A percentile compares a stretch with the other conserved stretches of the same genome.
Evolutionary conservation across 331 rosid species (phyloP).

Genomic region (Prunus yedoensis): DNA sequence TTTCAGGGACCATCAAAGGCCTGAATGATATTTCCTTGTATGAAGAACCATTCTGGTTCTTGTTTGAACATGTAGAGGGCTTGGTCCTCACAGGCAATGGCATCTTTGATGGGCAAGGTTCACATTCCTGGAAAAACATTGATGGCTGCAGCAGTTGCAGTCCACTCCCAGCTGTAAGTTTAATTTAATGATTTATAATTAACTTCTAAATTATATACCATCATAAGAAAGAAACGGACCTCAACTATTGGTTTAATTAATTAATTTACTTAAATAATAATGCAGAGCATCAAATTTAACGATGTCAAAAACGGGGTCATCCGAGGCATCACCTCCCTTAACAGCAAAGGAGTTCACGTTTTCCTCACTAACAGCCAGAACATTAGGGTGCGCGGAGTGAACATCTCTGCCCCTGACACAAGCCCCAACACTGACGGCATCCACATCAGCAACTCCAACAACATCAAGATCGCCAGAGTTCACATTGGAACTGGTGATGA

Average conservation of each 20-base stretch:
- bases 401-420: slow-evolving; percentile 51
- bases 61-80: slow-evolving; percentile 44
- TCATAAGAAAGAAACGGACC: not conserved
- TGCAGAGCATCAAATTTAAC: slow-evolving; percentile 52
- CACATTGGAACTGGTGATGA: slow-evolving; percentile 76
- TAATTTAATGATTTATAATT: too few relatives aligned
- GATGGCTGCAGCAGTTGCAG: slow-evolving; percentile 45
- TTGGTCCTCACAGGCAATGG: slow-evolving; percentile 66
- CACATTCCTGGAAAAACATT: slow-evolving; percentile 39
- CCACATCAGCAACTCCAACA: slow-evolving; percentile 62
- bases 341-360: slow-evolving; percentile 73
- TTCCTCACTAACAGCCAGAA: slow-evolving; percentile 49
- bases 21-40: slow-evolving; percentile 44
- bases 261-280: not conserved
- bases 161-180: slow-evolving; percentile 62
- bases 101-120: slow-evolving; percentile 71
- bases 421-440: slow-evolving; percentile 95
- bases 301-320: slow-evolving; percentile 38
- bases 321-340: slow-evolving; percentile 40
- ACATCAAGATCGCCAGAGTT: slow-evolving; percentile 40
- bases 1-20: slow-evolving; percentile 56
- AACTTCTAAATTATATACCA: too few relatives aligned
- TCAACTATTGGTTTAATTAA: not conserved
- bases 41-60: slow-evolving; percentile 50
- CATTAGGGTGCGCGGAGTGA: slow-evolving; percentile 42